A percentile compares a stretch with the other conserved stretches of the same genome.
Evolutionary conservation across 2,329 filamentous ascomycete species (phyloP).

Genomic region (Xylaria sp.): DNA sequence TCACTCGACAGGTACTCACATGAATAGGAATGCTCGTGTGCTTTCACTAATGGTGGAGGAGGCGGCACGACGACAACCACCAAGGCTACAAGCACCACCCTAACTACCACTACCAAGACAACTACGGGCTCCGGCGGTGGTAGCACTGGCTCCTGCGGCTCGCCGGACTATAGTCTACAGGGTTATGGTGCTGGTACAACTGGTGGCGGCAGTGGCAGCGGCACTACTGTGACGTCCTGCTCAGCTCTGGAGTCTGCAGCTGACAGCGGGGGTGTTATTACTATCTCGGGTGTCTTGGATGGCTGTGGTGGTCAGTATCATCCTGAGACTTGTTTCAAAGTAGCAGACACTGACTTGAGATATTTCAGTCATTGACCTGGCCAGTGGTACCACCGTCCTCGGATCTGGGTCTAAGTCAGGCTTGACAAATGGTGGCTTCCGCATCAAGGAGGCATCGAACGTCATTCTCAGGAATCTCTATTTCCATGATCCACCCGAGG

Average conservation of each 20-base stretch:
- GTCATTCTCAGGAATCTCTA: constrained; percentile 69
- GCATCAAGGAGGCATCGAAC: constrained; percentile 60
- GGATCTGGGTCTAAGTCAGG: constrained; percentile 55
- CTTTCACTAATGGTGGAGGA: constrained; percentile 42
- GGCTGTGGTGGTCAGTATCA: constrained; percentile 49
- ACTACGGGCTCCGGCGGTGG: constrained; percentile 33
- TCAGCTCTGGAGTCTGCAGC: constrained; percentile 54
- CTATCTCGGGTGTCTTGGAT: constrained; percentile 58
- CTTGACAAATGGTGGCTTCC: constrained; percentile 59
- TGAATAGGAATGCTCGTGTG: constrained; percentile 46
- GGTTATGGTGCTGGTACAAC: constrained; percentile 55
- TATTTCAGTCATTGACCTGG: constrained; percentile 54
- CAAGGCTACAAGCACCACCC: constrained; percentile 31
- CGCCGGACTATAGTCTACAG: constrained; percentile 45
- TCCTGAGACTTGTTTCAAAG: neutral
- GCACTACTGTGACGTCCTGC: constrained; percentile 59
- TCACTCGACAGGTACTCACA: constrained; percentile 11
- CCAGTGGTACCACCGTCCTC: constrained; percentile 62
- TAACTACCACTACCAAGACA: constrained; percentile 37
- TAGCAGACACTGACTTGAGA: constrained; percentile 3
- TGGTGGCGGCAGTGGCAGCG: constrained; percentile 58
- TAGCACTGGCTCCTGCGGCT: constrained; percentile 36
- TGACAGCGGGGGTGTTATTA: constrained; percentile 55
- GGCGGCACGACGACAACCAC: constrained; percentile 38
- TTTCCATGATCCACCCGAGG: constrained; percentile 59